Evolutionary conservation across 106 monocot species (phyloP), one percentile per base, ranked within the genome.

Genomic region (Platanthera zijinensis): DNA sequence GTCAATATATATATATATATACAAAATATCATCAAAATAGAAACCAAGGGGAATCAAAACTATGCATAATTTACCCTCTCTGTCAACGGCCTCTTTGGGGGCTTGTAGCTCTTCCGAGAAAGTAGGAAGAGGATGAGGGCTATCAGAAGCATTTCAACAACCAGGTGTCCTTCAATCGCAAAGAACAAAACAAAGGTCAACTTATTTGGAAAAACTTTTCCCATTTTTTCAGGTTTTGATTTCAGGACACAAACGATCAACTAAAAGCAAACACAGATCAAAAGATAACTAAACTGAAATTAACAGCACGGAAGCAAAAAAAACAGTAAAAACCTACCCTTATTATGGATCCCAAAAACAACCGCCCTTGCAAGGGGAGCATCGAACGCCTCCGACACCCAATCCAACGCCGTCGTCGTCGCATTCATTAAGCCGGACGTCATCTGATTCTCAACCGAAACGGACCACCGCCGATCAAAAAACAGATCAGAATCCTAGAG

Each of bases 21-120:
- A 8, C 18, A 64, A 64, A 19, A 25, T 52, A 21, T 32, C 52
- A 47, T 51, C 46, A 22, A 70, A 70, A 48, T n/a, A 48, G 46
- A 48, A 48, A 17, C 13, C 39, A 69, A 69, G 45, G 22, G 22
- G 61, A 22, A 5, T 10, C 17, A 11, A 72, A 51, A 51, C 46
- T 2, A 51, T 48, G 51, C 19, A 72, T 6, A 80, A 79, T 75
- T 57, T 15, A 92, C 89, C 89, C 87, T 89, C 70, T 89, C 92
- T 4, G 81, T 86, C 45, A 95, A 83, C 4, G 95, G 95, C 71
- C 88, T 92, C 84, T 92, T 92, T 32, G 92, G 92, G 3, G 86
- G 88, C 76, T 95, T 92, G 81, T 95, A 95, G 70, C 92, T 95
- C 84, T 95, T 95, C 62, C 90, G 78, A 1, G 95, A 83, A 28